Evolutionary conservation across 2,329 filamentous ascomycete genomes (phyloP), one percentile per base, ranked within the genome.

Genomic region (Cryphonectria carpinicola): DNA sequence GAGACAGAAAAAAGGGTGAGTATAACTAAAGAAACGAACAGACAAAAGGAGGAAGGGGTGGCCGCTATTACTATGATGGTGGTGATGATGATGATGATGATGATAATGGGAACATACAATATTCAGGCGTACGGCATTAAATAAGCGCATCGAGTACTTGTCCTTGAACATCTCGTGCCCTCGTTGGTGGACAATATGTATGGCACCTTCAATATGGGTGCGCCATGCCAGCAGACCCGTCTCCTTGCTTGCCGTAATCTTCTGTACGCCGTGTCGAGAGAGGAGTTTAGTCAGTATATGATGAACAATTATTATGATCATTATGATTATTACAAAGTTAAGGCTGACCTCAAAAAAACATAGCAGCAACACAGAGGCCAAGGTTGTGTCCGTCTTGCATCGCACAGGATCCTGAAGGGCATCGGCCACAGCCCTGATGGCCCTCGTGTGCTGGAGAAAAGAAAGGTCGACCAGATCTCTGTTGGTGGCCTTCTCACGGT

Each of bases 191-290:
- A 89, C 86, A 1, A 90, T 80, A 73, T 88, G 85, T 41, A 90
- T 85, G 22, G 89, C 89, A 2, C 88, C 89, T 71, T 90, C 86
- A 32, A 87, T 84, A 74, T 91, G 89, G 25, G 88, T 88, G 4
- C 87, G 87, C 89, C 89, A 91, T 3, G 87, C 87, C 67, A 85
- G 79, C 76, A 86, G 84, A 35, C 84, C 86, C 54, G 86, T 78
- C 69, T 86, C 84, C 71, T 84, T 86, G 14, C 86, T 84, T 0
- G 85, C 85, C 60, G 90, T 89, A 68, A 84, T 87, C 79, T 78
- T 65, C 56, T 43, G 39, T 17, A 25, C 28, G 5, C 11, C 19
- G 14, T 43, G 13, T 17, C 39, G 10, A 39, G 37, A 39, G 37
- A 39, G 1, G 13, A 5, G 35, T 41, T 62, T 19, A 67, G 67